A percentile compares a stretch with the other conserved stretches of the same genome.
Conservation (phyloP, 2,329 filamentous ascomycete species). For the Esteya vermicola region DNA sequence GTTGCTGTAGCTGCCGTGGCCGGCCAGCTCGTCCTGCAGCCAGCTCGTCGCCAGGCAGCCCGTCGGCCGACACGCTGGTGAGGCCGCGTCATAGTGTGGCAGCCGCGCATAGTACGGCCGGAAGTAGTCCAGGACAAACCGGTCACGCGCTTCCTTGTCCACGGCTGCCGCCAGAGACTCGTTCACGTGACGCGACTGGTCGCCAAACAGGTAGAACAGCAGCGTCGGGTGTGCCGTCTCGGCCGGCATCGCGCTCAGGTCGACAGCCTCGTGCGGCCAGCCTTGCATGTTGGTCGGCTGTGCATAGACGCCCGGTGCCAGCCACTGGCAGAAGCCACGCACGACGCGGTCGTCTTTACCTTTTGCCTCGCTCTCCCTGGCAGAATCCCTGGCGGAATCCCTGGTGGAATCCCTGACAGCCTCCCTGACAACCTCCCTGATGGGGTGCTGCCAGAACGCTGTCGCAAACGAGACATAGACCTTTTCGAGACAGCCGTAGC, state of each 20-base stretch:
- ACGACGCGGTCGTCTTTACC: constrained; percentile 29
- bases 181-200: constrained; percentile 41
- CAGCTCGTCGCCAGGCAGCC: constrained; percentile 59
- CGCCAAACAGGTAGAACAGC: constrained; percentile 67
- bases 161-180: constrained; percentile 19
- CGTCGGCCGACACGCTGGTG: constrained; percentile 45
- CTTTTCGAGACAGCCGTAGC: constrained; percentile 55
- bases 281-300: constrained; percentile 40
- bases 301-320: constrained; percentile 51
- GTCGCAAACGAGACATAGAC: constrained; percentile 55
- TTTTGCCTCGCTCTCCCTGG: too few species aligned
- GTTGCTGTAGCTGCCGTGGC: constrained; percentile 72
- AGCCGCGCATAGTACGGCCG: constrained; percentile 64
- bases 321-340: constrained; percentile 63
- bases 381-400: too few species aligned
- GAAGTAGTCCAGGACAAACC: constrained; percentile 55
- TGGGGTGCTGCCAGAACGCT: constrained; percentile 53
- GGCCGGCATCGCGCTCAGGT: constrained; percentile 52
- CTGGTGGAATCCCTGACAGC: too few species aligned
- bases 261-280: constrained; percentile 68
- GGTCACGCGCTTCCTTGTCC: constrained; percentile 6
- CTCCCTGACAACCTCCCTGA: constrained; percentile 17
- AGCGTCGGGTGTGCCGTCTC: constrained; percentile 60
- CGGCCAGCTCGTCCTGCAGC: constrained; percentile 65
- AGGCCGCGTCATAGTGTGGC: constrained; percentile 44